phyloP scores from a whole-genome alignment of 352 stramenopile genomes.

The Peronospora belbahrii region DNA sequence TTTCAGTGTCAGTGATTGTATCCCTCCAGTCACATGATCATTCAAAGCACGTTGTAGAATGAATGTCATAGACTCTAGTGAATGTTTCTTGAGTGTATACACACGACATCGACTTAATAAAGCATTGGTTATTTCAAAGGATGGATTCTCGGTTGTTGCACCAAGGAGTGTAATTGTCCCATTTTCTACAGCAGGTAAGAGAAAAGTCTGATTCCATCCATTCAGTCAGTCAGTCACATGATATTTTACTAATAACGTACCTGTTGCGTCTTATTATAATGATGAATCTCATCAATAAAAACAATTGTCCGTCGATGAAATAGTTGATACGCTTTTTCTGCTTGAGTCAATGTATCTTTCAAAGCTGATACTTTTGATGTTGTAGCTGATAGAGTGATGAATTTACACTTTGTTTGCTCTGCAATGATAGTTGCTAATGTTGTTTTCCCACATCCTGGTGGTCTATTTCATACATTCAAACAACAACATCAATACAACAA shows the following conservation, averaged over 20 bases:
- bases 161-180: slow-evolving; percentile 83
- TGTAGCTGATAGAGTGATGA: slow-evolving; percentile 61
- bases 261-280: slow-evolving; percentile 86
- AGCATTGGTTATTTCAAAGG: slow-evolving; percentile 84
- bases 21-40: slow-evolving; percentile 21
- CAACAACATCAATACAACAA: not conserved
- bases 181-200: slow-evolving; percentile 76
- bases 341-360: slow-evolving; percentile 67
- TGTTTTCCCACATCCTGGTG: slow-evolving; percentile 84
- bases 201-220: slow-evolving; percentile 45
- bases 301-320: slow-evolving; percentile 65
- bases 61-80: slow-evolving; percentile 43
- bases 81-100: slow-evolving; percentile 71
- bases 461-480: slow-evolving; percentile 24
- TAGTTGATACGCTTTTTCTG: slow-evolving; percentile 58
- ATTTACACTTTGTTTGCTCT: slow-evolving; percentile 56
- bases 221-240: not conserved
- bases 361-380: slow-evolving; percentile 68
- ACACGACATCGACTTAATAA: slow-evolving; percentile 73
- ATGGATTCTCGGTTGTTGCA: slow-evolving; percentile 86
- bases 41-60: slow-evolving; percentile 61
- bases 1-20: slow-evolving; percentile 23
- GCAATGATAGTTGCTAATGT: slow-evolving; percentile 76
- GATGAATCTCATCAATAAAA: slow-evolving; percentile 86
- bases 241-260: not conserved